Conservation (phyloP, 139 green algal species). For the Chlamydomonas sp. region DNA sequence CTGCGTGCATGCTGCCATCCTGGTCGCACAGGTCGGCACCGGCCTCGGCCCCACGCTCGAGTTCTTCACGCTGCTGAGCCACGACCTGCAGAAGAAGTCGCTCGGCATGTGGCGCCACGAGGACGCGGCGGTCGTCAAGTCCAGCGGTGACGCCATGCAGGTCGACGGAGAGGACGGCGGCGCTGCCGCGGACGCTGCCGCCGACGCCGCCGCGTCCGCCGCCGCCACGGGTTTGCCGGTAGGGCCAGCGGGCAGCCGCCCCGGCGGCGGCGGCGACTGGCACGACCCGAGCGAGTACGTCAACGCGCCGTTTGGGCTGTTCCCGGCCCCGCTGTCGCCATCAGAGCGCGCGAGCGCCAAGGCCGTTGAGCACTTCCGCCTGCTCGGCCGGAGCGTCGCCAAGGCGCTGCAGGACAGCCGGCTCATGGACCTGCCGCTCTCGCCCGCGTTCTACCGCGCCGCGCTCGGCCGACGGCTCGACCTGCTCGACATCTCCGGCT, state of each 20-base stretch:
- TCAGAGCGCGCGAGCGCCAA: conserved; percentile 15
- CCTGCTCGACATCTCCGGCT: conserved; percentile 60
- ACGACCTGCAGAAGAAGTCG: conserved; percentile 74
- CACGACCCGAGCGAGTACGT: conserved; percentile 45
- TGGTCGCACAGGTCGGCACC: no score
- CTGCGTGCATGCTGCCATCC: no score
- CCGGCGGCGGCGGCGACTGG: conserved; percentile 1
- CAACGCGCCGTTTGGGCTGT: conserved; percentile 75
- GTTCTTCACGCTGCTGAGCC: conserved; percentile 92
- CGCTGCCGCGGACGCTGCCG: background rate
- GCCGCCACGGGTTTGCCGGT: background rate
- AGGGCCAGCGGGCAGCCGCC: conserved; percentile 3
- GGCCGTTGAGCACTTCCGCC: conserved; percentile 64
- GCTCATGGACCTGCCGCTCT: conserved; percentile 87
- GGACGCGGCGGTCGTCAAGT: conserved; percentile 12
- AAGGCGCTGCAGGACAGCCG: conserved; percentile 90
- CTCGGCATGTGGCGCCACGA: conserved; percentile 85
- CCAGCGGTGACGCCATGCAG: conserved; percentile 11
- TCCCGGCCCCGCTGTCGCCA: conserved; percentile 66
- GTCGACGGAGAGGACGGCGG: background rate
- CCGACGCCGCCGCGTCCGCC: background rate
- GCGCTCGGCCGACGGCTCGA: conserved; percentile 52
- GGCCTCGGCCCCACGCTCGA: conserved; percentile 94
- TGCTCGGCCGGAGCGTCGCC: conserved; percentile 79
- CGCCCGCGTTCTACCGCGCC: conserved; percentile 71